Base-by-base conservation (phyloP, 768 basidiomycete species). In the Tulasnella sp. region DNA sequence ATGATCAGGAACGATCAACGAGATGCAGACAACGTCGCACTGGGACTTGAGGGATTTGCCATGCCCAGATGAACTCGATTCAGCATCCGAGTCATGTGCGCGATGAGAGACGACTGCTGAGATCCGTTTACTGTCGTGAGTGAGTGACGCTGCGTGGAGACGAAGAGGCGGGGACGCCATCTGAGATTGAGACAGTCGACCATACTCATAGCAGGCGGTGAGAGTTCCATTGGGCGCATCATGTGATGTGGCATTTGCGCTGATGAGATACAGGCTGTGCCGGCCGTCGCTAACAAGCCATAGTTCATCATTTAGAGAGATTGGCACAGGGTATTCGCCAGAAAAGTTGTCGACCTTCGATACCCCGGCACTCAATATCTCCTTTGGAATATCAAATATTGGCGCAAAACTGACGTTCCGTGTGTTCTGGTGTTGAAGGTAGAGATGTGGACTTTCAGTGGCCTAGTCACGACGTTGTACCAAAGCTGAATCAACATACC, bases 281-380 rank as follows among this genome's bases (percentile, higher is more conserved):
- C 74, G 71, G 8, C 89, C 89, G 65, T 92, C 88, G 19, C 85
- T 75, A 52, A 85, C 75, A 38, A 87, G 73, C 41, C 79, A 72
- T 9, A 76, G 69, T 0, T 72, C 69, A 3, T 77, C 64, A 53
- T 78, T 74, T 41, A 85, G 66, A 65, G 86, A 84, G 4, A 74
- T 73, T 27, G 78, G 78, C 0, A 86, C 87, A 0, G 89, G 86
- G 68, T 93, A 92, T 71, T 92, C 88, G 24, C 44, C 71, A n/a
- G 61, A 15, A 29, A 43, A 38, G 8, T 49, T 43, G 17, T 58
- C 49, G 0, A 23, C 9, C 15, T 50, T 9, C 1, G 34, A 30
- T 11, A 21, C 27, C 24, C 30, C 29, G 4, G 23, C 26, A 32
- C 32, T 56, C 3, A 29, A 15, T 11, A 60, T 32, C 21, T 62